Evolutionary conservation across 352 stramenopile genomes (phyloP), one percentile per base, ranked within the genome.

Genomic region (Salisapilia sapeloensis): DNA sequence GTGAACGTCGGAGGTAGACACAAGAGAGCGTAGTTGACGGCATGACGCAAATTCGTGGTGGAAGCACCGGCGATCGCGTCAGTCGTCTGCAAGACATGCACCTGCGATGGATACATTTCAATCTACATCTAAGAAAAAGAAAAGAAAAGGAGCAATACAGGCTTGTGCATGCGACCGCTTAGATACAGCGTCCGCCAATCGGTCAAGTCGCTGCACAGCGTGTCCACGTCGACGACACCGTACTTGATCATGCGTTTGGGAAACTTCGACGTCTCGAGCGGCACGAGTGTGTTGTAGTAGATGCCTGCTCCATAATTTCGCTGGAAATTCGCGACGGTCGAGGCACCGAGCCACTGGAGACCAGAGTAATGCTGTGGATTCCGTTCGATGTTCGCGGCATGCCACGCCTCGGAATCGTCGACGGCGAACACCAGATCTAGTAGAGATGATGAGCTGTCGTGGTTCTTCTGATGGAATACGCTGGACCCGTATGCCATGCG

Each of bases 401-500:
- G 80, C 80, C 80, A 93, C 32, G 49, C 46, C 17, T 53, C 42
- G 12, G 80, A 61, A 44, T 93, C 67, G 32, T 83, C 56, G 24
- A 93, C 80, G 1, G 71, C 80, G 33, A 93, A 81, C 6, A 93
- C 72, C 24, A 93, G 63, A 38, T 93, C 80, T 24, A 93, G 56
- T 74, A 93, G 84, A 21, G 67, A 78, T 25, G 45, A 48, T 44
- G 67, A 84, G 32, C 51, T 53, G 43, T 91, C 61, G 51, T 86
- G 70, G 41, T 80, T 56, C 29, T 48, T 60, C 42, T 91, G 75
- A 48, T 59, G 45, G 40, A 91, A 91, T 2, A 91, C 71, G 16
- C 65, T 60, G 10, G 75, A 91, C 4, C 75, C 75, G 37, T 91
- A 91, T 4, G 67, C 75, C 69, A 87, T 81, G n/a, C 60, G 54